These are phyloP conservation scores for Neodidymelliopsis sp. DNA, from an alignment of 2,329 filamentous ascomycete species.

Conservation along the genomic window DNA sequence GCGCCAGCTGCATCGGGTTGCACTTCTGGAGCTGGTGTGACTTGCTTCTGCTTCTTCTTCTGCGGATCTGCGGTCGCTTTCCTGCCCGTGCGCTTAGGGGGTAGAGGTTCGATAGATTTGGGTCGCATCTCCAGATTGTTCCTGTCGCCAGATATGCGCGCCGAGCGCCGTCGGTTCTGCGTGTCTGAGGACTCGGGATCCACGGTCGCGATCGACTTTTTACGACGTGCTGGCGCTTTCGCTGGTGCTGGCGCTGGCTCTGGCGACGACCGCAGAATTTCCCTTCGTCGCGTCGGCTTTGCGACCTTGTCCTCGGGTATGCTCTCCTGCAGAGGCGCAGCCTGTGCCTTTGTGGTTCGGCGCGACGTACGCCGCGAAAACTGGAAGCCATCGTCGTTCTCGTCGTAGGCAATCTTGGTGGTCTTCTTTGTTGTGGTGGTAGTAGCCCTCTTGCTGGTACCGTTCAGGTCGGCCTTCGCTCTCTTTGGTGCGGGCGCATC, in stretches of 20 bases:
- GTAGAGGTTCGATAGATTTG: slow-evolving; percentile 34
- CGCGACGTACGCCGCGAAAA: slow-evolving; percentile 53
- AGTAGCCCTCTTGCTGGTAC: slow-evolving; percentile 47
- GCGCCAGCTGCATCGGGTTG: slow-evolving; percentile 29
- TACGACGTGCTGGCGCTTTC: slow-evolving; percentile 23
- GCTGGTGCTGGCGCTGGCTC: slow-evolving; percentile 17
- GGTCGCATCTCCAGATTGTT: slow-evolving; percentile 40
- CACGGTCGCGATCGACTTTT: slow-evolving; percentile 27
- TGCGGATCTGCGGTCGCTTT: slow-evolving; percentile 36
- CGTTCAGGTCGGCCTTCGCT: slow-evolving; percentile 49
- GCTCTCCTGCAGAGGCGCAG: slow-evolving; percentile 35
- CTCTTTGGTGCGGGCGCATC: slow-evolving; percentile 55
- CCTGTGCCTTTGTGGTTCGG: slow-evolving; percentile 47
- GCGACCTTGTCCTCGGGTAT: slow-evolving; percentile 39
- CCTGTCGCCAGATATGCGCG: slow-evolving; percentile 56
- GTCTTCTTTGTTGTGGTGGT: slow-evolving; percentile 48
- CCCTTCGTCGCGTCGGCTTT: slow-evolving; percentile 29
- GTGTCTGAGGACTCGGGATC: slow-evolving; percentile 16
- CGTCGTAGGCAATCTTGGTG: slow-evolving; percentile 54
- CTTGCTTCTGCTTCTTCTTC: slow-evolving; percentile 38
- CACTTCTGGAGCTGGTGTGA: slow-evolving; percentile 38
- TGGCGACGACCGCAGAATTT: slow-evolving; percentile 11
- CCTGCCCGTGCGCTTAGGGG: slow-evolving; percentile 44
- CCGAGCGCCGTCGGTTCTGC: slow-evolving; percentile 52
- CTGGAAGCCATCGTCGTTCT: slow-evolving; percentile 58